phyloP scores from a whole-genome alignment of 805 yeast genomes.

The Cephaloascus albidus region DNA sequence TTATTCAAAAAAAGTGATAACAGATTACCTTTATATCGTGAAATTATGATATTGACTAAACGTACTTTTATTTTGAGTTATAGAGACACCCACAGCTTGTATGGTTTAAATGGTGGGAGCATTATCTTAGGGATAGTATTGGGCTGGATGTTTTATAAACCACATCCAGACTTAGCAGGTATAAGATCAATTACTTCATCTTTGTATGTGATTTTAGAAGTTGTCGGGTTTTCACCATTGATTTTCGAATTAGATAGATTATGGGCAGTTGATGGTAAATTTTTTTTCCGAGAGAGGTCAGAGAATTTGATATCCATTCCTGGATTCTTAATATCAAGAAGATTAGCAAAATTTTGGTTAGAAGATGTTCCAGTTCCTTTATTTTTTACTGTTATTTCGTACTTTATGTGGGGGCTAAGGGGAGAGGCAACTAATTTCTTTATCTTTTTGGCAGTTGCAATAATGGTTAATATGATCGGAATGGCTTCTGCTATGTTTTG shows the following conservation, averaged over 20 bases:
- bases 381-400: conserved; percentile 21
- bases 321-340: conserved; percentile 26
- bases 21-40: conserved; percentile 13
- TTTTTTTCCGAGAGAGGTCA: conserved; percentile 24
- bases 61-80: conserved; percentile 20
- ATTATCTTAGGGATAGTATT: conserved; percentile 14
- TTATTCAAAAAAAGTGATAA: conserved; percentile 5
- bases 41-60: conserved; percentile 20
- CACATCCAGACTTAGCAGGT: conserved; percentile 27
- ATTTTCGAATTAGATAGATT: conserved; percentile 27
- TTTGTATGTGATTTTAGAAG: conserved; percentile 27
- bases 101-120: conserved; percentile 17
- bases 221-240: conserved; percentile 29
- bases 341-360: conserved; percentile 24
- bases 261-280: conserved; percentile 26
- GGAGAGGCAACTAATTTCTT: conserved; percentile 38
- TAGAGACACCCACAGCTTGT: conserved; percentile 19
- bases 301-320: conserved; percentile 23
- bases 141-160: conserved; percentile 32
- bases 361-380: conserved; percentile 28
- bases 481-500: conserved; percentile 40
- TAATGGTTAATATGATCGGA: conserved; percentile 48
- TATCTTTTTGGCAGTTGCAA: conserved; percentile 46
- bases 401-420: conserved; percentile 22
- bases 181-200: conserved; percentile 27